Conservation (phyloP, 2,329 filamentous ascomycete species). For the Fusarium sacchari region DNA sequence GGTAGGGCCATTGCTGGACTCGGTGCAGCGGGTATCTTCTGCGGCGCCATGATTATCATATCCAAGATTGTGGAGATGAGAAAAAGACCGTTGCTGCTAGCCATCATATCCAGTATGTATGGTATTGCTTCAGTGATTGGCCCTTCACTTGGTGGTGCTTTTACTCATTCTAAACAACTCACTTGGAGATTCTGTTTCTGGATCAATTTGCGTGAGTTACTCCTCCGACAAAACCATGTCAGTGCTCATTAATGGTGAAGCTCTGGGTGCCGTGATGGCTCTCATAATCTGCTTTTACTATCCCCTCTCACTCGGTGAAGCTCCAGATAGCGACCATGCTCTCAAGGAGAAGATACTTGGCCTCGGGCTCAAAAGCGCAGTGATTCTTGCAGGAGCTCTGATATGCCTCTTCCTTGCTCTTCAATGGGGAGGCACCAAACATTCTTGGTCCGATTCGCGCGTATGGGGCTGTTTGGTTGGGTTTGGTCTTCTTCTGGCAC, state of each 20-base stretch:
- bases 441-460: slow-evolving; percentile 36
- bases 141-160: slow-evolving; percentile 30
- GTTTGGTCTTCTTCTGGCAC: slow-evolving; percentile 21
- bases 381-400: slow-evolving; percentile 10
- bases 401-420: slow-evolving; percentile 37
- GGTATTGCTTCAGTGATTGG: slow-evolving; percentile 34
- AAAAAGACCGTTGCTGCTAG: slow-evolving; percentile 23
- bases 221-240: too few relatives aligned
- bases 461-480: slow-evolving; percentile 40
- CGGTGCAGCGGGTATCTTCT: slow-evolving; percentile 39
- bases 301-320: slow-evolving; percentile 9
- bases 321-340: background rate
- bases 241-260: background rate
- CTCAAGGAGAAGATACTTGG: slow-evolving; percentile 10
- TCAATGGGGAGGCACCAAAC: slow-evolving; percentile 38
- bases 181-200: slow-evolving; percentile 41
- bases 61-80: slow-evolving; percentile 25
- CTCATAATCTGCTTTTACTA: slow-evolving; percentile 20
- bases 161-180: slow-evolving; percentile 29
- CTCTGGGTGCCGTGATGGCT: slow-evolving; percentile 19
- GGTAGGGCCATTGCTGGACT: slow-evolving; percentile 52
- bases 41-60: slow-evolving; percentile 26
- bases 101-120: slow-evolving; percentile 36
- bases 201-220: slow-evolving; percentile 34
- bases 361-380: slow-evolving; percentile 28